Evolutionary conservation across 2,329 filamentous ascomycete genomes (phyloP), one percentile per base, ranked within the genome.

Genomic region (Cercospora citrullina): DNA sequence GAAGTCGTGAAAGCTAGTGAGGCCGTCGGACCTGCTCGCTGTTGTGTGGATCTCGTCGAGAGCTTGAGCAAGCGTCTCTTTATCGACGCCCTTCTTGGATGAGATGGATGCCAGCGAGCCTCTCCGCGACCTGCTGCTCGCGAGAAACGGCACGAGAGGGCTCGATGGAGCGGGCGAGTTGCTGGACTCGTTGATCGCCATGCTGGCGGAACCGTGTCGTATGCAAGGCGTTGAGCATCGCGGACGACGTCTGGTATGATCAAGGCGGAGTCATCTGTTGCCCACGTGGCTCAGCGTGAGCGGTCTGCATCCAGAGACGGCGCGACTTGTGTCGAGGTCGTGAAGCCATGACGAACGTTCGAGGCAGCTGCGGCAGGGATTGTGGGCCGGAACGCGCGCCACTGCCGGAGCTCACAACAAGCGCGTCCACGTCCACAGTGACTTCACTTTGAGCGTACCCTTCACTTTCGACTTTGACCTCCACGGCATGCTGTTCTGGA

Each of bases 1-100:
- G 75, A 96, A 94, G 76, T 97, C 94, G 80, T 96, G 96, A 81
- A 98, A 98, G 8, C 93, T 96, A 2, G 94, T 98, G 59, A 98
- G 84, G 36, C 89, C 87, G 70, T 91, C 91, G 36, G 91, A 91
- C 77, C 92, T 91, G 76, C 91, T 96, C n/a, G 94, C 93, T 5
- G 91, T 89, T 61, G 85, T 93, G 79, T 97, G 94, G 72, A 97
- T 97, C 74, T 92, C 90, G 80, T 96, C 91, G 69, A 97, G 87
- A 18, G 90, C 87, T 70, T 92, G 87, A 36, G 91, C 88, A 42
- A 94, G 84, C 66, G 91, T 89, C 70, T 93, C 91, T 76, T 88
- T 91, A 78, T 94, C 91, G 48, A 87, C 81, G 33, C 72, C 72
- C 18, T 71, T 71, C 7, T 73, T 75, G 5, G 79, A 80, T 8